These are phyloP conservation scores for Coemansia sp. DNA, from an alignment of 192 early-diverging fungal species.

Conservation along the genomic window DNA sequence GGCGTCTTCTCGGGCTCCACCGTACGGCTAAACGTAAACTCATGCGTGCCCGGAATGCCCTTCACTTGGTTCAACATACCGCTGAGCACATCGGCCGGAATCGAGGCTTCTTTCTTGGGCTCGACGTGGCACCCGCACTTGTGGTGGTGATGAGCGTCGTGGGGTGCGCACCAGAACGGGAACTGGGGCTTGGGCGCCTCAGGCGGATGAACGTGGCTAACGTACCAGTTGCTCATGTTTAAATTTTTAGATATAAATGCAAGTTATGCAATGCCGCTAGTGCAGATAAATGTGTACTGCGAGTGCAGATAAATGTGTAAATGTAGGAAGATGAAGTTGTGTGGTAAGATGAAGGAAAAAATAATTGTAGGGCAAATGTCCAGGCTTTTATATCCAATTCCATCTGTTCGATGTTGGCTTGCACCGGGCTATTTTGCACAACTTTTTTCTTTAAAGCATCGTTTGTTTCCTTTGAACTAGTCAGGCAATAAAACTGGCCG, in stretches of 20 bases:
- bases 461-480: background rate
- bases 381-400: background rate
- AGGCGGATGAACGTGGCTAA: background rate
- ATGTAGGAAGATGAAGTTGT: background rate
- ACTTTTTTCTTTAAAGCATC: conserved; percentile 1
- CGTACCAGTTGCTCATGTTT: conserved; percentile 4
- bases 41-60: conserved; percentile 20
- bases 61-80: conserved; percentile 8
- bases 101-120: background rate
- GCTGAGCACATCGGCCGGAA: background rate
- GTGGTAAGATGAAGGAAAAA: background rate
- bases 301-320: background rate
- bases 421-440: background rate
- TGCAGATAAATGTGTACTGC: background rate
- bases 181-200: background rate
- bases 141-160: conserved; percentile 5
- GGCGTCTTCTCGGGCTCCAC: conserved; percentile 3
- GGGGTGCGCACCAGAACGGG: background rate
- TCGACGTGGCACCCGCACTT: background rate
- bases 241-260: background rate
- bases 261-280: background rate
- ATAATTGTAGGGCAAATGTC: background rate
- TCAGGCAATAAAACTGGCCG: background rate
- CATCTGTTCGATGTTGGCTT: background rate
- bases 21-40: conserved; percentile 10